Conservation (phyloP, 768 basidiomycete species). For the Amylocystis lapponica region DNA sequence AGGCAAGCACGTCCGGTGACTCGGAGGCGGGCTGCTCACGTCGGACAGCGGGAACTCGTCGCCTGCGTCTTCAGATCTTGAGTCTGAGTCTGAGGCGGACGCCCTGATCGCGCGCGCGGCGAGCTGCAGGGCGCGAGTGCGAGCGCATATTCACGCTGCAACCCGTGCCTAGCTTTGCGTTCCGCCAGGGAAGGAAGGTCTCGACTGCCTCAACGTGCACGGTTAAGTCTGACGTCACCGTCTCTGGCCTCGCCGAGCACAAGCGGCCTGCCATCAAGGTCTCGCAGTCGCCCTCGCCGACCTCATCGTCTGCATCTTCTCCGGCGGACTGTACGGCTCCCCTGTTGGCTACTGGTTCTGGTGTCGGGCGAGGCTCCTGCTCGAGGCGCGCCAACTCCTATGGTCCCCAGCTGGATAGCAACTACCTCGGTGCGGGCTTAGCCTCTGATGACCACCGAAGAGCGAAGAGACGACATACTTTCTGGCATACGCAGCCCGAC, state of each 20-base stretch:
- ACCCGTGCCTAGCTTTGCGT: constrained; percentile 30
- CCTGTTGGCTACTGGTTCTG: too few relatives aligned
- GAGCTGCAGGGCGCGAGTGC: too few relatives aligned
- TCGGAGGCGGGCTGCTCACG: constrained; percentile 62
- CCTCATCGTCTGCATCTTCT: constrained; percentile 8
- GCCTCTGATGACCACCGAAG: too few relatives aligned
- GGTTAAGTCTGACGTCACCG: constrained; percentile 24
- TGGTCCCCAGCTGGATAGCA: too few relatives aligned
- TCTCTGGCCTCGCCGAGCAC: constrained; percentile 8
- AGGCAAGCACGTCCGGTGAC: constrained; percentile 32
- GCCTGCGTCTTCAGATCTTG: constrained; percentile 12
- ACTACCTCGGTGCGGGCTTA: too few relatives aligned
- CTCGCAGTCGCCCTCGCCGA: constrained; percentile 29
- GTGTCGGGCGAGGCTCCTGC: too few relatives aligned
- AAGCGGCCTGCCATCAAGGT: constrained; percentile 7
- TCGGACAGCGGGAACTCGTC: constrained; percentile 22
- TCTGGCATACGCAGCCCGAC: neutral
- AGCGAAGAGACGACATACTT: too few relatives aligned
- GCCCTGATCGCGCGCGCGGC: too few relatives aligned
- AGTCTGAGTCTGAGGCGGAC: constrained; percentile 18
- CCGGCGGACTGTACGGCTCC: too few relatives aligned
- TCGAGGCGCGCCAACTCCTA: too few relatives aligned
- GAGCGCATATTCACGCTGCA: constrained; percentile 36
- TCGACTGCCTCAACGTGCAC: constrained; percentile 33
- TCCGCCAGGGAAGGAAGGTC: constrained; percentile 33